Evolutionary conservation across 257 asterid genomes (phyloP).

Genomic region (Nicotiana tabacum): DNA sequence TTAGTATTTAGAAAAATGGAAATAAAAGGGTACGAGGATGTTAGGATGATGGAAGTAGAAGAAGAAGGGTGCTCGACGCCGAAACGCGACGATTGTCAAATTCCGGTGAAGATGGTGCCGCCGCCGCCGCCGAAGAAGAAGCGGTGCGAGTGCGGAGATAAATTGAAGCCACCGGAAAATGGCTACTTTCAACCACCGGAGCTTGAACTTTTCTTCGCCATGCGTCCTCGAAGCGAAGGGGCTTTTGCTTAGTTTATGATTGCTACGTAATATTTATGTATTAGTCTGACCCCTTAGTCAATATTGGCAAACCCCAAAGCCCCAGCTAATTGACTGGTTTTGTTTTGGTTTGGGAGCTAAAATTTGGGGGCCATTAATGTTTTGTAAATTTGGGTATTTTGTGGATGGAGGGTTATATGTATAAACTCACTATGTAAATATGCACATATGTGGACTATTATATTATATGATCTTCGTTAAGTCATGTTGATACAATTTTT

Average conservation of each 20-base stretch:
- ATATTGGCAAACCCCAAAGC: not conserved
- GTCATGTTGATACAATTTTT: not conserved
- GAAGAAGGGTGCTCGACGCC: constrained; percentile 22
- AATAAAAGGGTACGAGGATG: constrained; percentile 1
- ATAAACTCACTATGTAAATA: not conserved
- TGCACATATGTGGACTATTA: too few species aligned
- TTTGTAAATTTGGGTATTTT: not conserved
- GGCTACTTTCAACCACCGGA: constrained; percentile 16
- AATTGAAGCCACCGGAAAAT: constrained; percentile 7
- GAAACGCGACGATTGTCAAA: constrained; percentile 11
- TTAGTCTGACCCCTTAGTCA: not conserved
- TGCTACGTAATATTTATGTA: not conserved
- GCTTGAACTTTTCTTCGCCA: constrained; percentile 9
- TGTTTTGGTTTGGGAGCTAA: not conserved
- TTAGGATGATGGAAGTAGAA: not conserved
- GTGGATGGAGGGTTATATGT: not conserved
- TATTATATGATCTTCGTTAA: too few species aligned
- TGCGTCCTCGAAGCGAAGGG: not conserved
- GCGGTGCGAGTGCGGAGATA: constrained; percentile 1
- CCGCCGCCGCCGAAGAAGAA: constrained; percentile 28
- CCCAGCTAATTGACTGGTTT: not conserved
- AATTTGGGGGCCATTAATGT: not conserved
- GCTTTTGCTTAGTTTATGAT: not conserved
- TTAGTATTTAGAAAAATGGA: not conserved
- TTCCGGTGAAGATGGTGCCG: not conserved